A percentile compares a stretch with the other conserved stretches of the same genome.
Conservation (phyloP, 179 eudicot species). For the Silene vulgaris region DNA sequence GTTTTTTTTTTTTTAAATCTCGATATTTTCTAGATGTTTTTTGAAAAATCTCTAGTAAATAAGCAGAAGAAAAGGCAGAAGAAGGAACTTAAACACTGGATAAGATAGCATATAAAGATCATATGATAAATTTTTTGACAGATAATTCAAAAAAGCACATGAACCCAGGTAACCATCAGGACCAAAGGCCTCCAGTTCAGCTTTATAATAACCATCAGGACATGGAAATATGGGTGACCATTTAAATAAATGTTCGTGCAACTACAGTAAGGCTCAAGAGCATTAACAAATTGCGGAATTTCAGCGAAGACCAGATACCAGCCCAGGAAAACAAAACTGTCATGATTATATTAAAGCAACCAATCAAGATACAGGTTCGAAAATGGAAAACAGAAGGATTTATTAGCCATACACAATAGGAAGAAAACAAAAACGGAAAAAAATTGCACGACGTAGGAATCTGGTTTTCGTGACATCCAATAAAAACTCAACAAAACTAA, state of each 20-base stretch:
- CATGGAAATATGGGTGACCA: background rate
- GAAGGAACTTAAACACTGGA: too few species aligned
- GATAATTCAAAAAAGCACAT: too few species aligned
- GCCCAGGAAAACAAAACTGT: background rate
- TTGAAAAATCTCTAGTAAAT: too few species aligned
- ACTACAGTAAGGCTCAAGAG: background rate
- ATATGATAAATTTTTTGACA: too few species aligned
- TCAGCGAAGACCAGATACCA: background rate
- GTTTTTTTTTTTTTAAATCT: too few species aligned
- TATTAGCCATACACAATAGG: background rate
- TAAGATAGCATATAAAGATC: too few species aligned
- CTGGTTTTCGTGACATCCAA: background rate
- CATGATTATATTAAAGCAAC: background rate
- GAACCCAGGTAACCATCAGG: too few species aligned
- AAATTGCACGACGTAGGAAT: background rate
- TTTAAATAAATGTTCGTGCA: background rate
- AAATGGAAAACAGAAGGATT: background rate
- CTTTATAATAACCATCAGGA: background rate
- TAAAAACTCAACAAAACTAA: background rate
- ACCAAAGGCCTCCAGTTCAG: too few species aligned
- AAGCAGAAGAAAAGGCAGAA: too few species aligned
- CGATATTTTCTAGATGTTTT: too few species aligned
- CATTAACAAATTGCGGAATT: background rate
- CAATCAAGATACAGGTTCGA: background rate
- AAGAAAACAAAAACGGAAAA: background rate